Evolutionary conservation across 305 asterid genomes (phyloP).

Genomic region (Rubia tinctorum): DNA sequence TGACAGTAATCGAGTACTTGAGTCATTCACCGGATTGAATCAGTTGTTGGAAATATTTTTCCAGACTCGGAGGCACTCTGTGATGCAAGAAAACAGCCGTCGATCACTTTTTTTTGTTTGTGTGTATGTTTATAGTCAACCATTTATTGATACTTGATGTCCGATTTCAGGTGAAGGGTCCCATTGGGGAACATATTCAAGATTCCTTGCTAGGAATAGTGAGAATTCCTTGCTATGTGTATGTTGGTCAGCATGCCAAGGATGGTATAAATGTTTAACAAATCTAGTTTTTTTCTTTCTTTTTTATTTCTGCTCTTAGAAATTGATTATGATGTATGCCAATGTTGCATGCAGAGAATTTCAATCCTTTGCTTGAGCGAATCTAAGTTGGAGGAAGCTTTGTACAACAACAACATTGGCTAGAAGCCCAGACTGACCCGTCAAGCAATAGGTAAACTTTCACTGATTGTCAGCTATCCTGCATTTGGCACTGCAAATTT

Average conservation of each 20-base stretch:
- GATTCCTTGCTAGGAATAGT: constrained; percentile 69
- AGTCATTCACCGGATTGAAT: no score
- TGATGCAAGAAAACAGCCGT: no score
- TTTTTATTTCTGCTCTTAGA: neutral
- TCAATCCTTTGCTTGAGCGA: constrained; percentile 87
- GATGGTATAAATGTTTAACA: constrained; percentile 49
- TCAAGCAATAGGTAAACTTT: constrained; percentile 67
- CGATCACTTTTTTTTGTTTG: no score
- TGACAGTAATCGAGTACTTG: no score
- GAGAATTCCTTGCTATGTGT: constrained; percentile 84
- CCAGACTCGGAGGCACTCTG: no score
- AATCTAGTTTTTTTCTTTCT: neutral
- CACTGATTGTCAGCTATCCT: neutral
- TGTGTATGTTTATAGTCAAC: neutral
- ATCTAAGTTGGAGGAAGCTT: constrained; percentile 86
- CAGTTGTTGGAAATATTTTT: no score
- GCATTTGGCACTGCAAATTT: neutral
- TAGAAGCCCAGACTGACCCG: constrained; percentile 95
- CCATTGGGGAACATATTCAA: constrained; percentile 75
- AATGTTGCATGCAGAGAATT: constrained; percentile 58
- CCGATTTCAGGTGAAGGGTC: constrained; percentile 74
- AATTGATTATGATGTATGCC: neutral
- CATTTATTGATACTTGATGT: neutral
- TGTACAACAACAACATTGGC: constrained; percentile 93
- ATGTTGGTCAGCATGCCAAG: constrained; percentile 90